Conservation (phyloP, 2,329 filamentous ascomycete genomes). For the Neonectria magnoliae region DNA sequence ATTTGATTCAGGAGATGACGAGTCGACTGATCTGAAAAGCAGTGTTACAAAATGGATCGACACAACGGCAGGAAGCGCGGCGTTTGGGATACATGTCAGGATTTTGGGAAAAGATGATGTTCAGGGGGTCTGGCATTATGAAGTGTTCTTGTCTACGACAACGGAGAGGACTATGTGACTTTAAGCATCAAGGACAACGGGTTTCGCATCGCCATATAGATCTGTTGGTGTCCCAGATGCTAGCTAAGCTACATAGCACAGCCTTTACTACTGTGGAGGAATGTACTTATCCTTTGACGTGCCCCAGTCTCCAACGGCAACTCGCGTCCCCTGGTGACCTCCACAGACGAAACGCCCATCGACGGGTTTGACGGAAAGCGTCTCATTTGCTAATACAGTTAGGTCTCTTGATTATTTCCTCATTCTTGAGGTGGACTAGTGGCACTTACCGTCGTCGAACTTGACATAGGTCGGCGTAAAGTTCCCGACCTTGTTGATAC, state of each 20-base stretch:
- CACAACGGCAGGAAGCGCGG: conserved; percentile 6
- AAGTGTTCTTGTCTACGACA: not conserved
- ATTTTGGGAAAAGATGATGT: not conserved
- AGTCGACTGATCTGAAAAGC: conserved; percentile 18
- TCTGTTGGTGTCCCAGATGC: not conserved
- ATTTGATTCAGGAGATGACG: conserved; percentile 29
- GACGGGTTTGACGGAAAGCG: not conserved
- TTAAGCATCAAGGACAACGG: not conserved
- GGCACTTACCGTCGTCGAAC: not conserved
- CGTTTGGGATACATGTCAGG: conserved; percentile 13
- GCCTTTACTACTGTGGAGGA: not conserved
- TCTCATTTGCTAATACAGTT: not conserved
- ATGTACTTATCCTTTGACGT: no score
- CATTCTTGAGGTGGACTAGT: not conserved
- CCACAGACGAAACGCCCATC: not conserved
- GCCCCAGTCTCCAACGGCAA: not conserved
- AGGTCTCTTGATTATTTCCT: not conserved
- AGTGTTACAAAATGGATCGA: not conserved
- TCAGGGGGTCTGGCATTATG: not conserved
- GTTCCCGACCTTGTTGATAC: not conserved
- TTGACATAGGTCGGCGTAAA: not conserved
- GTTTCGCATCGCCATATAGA: not conserved
- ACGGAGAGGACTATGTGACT: not conserved
- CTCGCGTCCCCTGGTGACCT: not conserved
- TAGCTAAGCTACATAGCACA: not conserved